These are phyloP conservation scores for Trichoderma citrinoviride DNA, from an alignment of 2,329 filamentous ascomycete genomes.

Conservation along the genomic window DNA sequence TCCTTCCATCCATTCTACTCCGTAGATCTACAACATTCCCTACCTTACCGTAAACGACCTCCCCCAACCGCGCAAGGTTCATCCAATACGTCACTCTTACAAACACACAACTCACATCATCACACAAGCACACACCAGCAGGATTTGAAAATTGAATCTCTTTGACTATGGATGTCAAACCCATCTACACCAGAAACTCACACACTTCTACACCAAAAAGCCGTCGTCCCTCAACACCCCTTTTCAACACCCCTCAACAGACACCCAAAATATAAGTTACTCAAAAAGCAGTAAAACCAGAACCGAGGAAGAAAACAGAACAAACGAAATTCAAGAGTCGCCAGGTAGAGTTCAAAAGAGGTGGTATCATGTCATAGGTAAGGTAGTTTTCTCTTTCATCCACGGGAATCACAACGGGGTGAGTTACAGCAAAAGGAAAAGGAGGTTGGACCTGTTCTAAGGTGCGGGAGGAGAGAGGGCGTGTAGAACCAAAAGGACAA, in stretches of 20 bases:
- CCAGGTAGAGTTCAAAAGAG: not conserved
- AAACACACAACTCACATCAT: not conserved
- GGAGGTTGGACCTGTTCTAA: conserved; percentile 6
- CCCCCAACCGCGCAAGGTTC: not conserved
- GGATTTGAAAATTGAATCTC: not conserved
- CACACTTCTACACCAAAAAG: not conserved
- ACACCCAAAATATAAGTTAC: not conserved
- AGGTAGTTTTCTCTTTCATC: not conserved
- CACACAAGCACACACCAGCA: not conserved
- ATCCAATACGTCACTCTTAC: not conserved
- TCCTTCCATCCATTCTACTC: too few species aligned
- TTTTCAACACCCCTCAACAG: not conserved
- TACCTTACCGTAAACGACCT: not conserved
- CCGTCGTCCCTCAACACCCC: not conserved
- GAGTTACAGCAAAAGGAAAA: not conserved
- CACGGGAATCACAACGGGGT: not conserved
- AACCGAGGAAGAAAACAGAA: not conserved
- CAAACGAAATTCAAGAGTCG: conserved; percentile 11
- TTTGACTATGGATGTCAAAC: conserved; percentile 1
- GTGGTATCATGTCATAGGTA: conserved; percentile 18
- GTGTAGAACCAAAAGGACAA: not conserved
- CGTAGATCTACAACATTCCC: not conserved
- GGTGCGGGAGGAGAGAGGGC: not conserved
- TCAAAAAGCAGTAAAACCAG: not conserved
- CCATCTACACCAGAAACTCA: conserved; percentile 5